phyloP scores from a whole-genome alignment of 1,284 basidiomycete genomes.

The Peniophora sp. region DNA sequence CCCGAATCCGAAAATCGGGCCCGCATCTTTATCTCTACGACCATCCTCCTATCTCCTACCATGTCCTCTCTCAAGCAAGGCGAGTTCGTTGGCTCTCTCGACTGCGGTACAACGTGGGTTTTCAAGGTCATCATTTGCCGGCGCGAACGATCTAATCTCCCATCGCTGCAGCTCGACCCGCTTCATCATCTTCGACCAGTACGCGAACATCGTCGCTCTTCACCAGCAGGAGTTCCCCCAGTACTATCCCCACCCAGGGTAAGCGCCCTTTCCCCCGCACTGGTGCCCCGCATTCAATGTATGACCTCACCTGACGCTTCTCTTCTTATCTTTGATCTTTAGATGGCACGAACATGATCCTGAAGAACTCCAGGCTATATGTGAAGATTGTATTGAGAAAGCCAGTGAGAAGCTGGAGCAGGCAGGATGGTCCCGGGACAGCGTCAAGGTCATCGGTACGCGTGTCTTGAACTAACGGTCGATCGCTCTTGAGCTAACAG shows the following conservation, averaged over 20 bases:
- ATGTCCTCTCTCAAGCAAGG: conserved; percentile 45
- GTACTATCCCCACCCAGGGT: conserved; percentile 86
- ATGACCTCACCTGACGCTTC: conserved; percentile 3
- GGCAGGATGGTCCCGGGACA: conserved; percentile 67
- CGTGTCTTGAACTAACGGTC: conserved; percentile 8
- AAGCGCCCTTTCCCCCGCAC: conserved; percentile 17
- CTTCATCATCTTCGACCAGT: conserved; percentile 90
- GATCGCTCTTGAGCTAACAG: not conserved
- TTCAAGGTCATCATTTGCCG: not conserved
- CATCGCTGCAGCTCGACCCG: conserved; percentile 70
- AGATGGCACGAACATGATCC: conserved; percentile 97
- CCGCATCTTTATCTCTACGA: not conserved
- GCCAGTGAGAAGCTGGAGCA: conserved; percentile 70
- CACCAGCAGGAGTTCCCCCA: conserved; percentile 90
- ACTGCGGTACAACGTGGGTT: conserved; percentile 88
- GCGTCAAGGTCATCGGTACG: conserved; percentile 88
- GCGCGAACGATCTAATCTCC: not conserved
- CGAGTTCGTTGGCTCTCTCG: conserved; percentile 83
- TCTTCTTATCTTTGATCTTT: conserved; percentile 5
- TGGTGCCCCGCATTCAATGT: not conserved
- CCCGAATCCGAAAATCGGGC: not conserved
- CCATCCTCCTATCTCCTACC: conserved; percentile 1
- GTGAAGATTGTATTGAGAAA: conserved; percentile 72
- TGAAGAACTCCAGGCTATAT: conserved; percentile 73
- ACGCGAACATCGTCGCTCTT: conserved; percentile 82